A percentile compares a stretch with the other conserved stretches of the same genome.
These are phyloP conservation scores for Teratosphaeria nubilosa DNA, from an alignment of 2,329 filamentous ascomycete species.

Conservation along the genomic window DNA sequence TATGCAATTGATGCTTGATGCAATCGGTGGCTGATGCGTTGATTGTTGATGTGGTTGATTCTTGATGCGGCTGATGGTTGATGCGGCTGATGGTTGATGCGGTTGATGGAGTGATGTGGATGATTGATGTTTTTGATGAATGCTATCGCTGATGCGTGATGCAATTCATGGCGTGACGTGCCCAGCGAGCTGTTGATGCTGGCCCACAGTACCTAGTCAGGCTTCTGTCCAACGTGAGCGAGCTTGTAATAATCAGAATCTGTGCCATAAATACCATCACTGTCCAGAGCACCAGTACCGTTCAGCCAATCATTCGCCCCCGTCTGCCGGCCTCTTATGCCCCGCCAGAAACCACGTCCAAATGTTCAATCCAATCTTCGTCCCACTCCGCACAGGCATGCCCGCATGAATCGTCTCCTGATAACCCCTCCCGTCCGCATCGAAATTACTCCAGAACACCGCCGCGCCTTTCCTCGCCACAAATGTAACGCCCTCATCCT, in stretches of 20 bases:
- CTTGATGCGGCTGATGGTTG: too few species aligned
- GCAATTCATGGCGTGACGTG: not conserved
- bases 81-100: not conserved
- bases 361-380: slow-evolving; percentile 53
- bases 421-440: slow-evolving; percentile 45
- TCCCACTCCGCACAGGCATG: slow-evolving; percentile 45
- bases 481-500: slow-evolving; percentile 42
- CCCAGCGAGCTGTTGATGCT: not conserved
- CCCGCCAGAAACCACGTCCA: slow-evolving; percentile 46
- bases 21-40: too few species aligned
- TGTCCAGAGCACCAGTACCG: not conserved
- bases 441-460: slow-evolving; percentile 53
- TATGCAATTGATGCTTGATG: too few species aligned
- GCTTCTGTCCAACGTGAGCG: too few species aligned
- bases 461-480: slow-evolving; percentile 49
- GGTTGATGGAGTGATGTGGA: not conserved
- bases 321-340: not conserved
- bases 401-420: slow-evolving; percentile 53
- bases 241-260: not conserved
- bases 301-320: not conserved
- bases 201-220: too few species aligned
- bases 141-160: not conserved
- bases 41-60: too few species aligned
- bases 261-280: not conserved
- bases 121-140: too few species aligned